These are phyloP conservation scores for Lichtheimia ramosa DNA, from an alignment of 371 early-diverging fungal species.

Conservation along the genomic window DNA sequence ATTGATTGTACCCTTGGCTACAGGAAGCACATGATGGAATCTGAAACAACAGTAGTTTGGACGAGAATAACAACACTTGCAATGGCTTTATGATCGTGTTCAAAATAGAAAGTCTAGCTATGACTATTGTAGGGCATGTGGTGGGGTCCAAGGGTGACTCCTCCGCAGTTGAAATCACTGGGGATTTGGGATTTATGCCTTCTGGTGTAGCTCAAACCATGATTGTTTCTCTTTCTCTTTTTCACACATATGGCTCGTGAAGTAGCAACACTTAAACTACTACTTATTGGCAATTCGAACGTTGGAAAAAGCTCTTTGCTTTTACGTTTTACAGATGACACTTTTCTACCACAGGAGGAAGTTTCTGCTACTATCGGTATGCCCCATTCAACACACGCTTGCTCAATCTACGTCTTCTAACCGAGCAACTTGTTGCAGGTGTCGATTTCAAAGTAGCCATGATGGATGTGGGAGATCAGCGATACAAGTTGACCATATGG, in stretches of 20 bases:
- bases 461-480: constrained; percentile 84
- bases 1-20: no score
- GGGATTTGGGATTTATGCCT: no score
- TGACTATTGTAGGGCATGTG: no score
- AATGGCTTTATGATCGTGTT: no score
- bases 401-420: neutral
- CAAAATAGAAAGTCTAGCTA: no score
- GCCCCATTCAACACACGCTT: constrained; percentile 5
- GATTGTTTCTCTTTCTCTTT: no score
- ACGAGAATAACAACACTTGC: no score
- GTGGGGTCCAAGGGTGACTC: no score
- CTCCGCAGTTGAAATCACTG: no score
- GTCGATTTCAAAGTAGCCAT: constrained; percentile 99
- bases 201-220: no score
- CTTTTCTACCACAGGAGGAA: constrained; percentile 92
- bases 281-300: constrained; percentile 98
- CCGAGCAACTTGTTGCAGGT: constrained; percentile 49
- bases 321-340: constrained; percentile 96
- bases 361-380: constrained; percentile 94
- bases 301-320: constrained; percentile 99
- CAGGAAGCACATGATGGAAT: no score
- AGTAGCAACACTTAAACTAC: constrained; percentile 87
- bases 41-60: no score
- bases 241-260: constrained; percentile 12
- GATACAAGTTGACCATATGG: constrained; percentile 98